A percentile compares a stretch with the other conserved stretches of the same genome.
phyloP scores from a whole-genome alignment of 1,284 basidiomycete species.

The Papiliotrema terrestris region DNA sequence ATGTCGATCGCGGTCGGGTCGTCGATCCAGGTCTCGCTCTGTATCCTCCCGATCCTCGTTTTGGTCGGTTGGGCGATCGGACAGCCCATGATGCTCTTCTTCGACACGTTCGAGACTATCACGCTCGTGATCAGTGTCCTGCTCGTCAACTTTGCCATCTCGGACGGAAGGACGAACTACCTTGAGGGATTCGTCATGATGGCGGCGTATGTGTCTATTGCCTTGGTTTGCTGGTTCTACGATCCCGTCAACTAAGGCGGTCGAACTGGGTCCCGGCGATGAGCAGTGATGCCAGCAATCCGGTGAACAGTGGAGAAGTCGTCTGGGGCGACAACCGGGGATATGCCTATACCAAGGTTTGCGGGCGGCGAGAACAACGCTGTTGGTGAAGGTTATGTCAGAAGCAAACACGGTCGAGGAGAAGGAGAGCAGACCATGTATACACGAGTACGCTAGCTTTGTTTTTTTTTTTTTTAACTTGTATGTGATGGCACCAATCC shows the following conservation, averaged over 20 bases:
- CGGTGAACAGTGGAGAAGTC: no score
- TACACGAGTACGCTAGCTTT: background rate
- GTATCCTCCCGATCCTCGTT: constrained; percentile 71
- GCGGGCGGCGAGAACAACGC: no score
- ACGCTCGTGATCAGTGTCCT: constrained; percentile 60
- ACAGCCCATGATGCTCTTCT: constrained; percentile 51
- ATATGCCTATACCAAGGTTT: no score
- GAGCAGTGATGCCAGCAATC: no score
- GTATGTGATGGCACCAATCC: background rate
- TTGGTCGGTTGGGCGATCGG: constrained; percentile 53
- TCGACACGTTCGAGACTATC: constrained; percentile 48
- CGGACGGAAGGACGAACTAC: constrained; percentile 83
- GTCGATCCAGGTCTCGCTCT: constrained; percentile 83
- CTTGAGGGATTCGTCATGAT: constrained; percentile 59
- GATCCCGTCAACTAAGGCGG: background rate
- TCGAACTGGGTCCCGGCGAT: no score
- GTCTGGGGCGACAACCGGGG: no score
- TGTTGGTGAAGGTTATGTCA: no score
- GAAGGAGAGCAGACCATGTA: no score
- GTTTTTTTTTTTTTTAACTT: background rate
- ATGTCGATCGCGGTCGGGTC: constrained; percentile 79
- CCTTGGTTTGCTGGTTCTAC: constrained; percentile 38
- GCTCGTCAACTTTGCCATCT: constrained; percentile 74
- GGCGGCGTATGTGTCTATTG: constrained; percentile 49
- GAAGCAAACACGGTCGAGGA: no score